Evolutionary conservation across 2,329 filamentous ascomycete genomes (phyloP), one percentile per base, ranked within the genome.

Genomic region (Phoma sp.): DNA sequence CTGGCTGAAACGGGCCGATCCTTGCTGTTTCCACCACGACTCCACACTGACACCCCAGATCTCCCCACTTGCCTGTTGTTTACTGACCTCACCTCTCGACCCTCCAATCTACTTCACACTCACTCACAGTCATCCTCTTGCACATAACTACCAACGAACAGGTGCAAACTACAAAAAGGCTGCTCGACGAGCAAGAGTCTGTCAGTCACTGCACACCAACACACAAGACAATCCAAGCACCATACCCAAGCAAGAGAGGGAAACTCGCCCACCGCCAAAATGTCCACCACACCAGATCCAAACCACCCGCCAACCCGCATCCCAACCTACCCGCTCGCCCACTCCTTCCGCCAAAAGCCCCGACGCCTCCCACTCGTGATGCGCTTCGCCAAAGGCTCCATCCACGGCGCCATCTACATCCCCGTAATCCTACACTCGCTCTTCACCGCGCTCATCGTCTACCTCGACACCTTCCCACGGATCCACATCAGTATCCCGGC

Each of bases 331-430:
- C 78, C 79, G 2, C 70, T 78, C 36, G 78, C 78, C 43, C 70
- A 80, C 58, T 73, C 75, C 13, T 70, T 73, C 33, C 76, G 79
- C 56, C 75, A 72, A 41, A 81, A 82, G 64, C 79, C 79, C 24
- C 71, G 77, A 4, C 83, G 86, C 72, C 83, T 85, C 78, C 86
- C 86, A 13, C 77, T 88, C 5, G 85, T 87, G 13, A 78, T 88
- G 38, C 81, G 86, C 57, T 86, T 88, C 71, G 80, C 83, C 68
- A 87, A 87, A 68, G 86, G 86, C 44, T 83, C 85, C 3, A 82
- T 88, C 49, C 86, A 88, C 69, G 74, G 72, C 52, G 80, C 82
- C 32, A 85, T 88, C 55, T 66, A 85, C 25, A 46, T 86, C 3
- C 82, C 85, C 3, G 82, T 88, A 7, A 49, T 81, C 13, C 69